phyloP scores from a whole-genome alignment of 2,329 filamentous ascomycete species.

The Ophiostoma pallidulum region DNA sequence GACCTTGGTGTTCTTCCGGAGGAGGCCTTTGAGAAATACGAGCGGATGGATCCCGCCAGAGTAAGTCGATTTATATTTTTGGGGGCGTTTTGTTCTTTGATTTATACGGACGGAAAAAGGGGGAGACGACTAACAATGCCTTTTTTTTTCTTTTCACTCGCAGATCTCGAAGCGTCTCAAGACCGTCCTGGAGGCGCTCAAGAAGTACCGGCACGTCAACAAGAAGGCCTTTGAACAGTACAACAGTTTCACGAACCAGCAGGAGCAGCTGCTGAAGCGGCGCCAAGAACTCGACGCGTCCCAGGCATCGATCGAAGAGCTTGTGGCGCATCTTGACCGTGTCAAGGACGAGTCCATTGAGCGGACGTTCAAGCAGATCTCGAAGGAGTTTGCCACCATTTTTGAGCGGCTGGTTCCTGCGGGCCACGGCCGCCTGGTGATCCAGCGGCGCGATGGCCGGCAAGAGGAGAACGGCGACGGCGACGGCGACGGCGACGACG shows the following conservation, averaged over 20 bases:
- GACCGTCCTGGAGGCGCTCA: constrained; percentile 84
- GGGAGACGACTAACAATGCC: too few species aligned
- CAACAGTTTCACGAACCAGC: constrained; percentile 89
- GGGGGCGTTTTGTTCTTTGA: too few species aligned
- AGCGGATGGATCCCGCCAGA: constrained; percentile 67
- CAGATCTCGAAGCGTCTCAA: constrained; percentile 62
- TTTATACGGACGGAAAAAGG: too few species aligned
- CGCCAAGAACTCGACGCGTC: constrained; percentile 80
- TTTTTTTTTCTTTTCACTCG: too few species aligned
- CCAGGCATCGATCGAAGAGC: constrained; percentile 78
- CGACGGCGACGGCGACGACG: constrained; percentile 53
- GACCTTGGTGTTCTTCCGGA: constrained; percentile 89
- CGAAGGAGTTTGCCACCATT: constrained; percentile 81
- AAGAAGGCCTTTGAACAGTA: constrained; percentile 99
- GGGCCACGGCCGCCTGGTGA: constrained; percentile 82
- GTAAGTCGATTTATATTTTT: too few species aligned
- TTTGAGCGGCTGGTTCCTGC: constrained; percentile 94
- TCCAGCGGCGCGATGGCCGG: constrained; percentile 79
- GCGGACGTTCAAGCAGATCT: constrained; percentile 96
- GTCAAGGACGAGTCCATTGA: constrained; percentile 97
- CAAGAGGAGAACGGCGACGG: constrained; percentile 61
- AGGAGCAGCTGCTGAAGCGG: constrained; percentile 75
- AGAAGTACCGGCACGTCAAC: constrained; percentile 97
- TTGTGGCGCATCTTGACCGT: constrained; percentile 86
- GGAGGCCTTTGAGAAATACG: constrained; percentile 86